Evolutionary conservation across 2,329 filamentous ascomycete genomes (phyloP).

Genomic region (Aspergillus pseudoviridinutans): DNA sequence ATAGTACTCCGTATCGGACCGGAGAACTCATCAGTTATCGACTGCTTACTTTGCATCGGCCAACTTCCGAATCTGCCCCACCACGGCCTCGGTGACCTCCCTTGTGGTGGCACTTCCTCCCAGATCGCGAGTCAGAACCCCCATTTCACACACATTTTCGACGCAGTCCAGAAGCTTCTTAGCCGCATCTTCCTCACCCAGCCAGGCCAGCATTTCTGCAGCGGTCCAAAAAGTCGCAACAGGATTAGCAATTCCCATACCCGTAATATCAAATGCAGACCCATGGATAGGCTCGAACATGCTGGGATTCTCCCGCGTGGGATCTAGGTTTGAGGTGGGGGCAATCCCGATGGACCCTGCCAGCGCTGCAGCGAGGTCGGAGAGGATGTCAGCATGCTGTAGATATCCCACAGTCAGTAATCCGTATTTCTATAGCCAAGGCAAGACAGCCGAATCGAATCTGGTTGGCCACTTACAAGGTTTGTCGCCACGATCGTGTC

Average conservation of each 20-base stretch:
- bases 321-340: slow-evolving; percentile 65
- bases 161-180: slow-evolving; percentile 56
- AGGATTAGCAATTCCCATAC: slow-evolving; percentile 58
- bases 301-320: slow-evolving; percentile 56
- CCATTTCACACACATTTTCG: slow-evolving; percentile 56
- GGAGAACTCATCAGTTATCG: too few species aligned
- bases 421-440: neutral
- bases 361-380: slow-evolving; percentile 65
- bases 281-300: slow-evolving; percentile 64
- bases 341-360: slow-evolving; percentile 70
- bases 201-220: slow-evolving; percentile 63
- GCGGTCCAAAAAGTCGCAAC: slow-evolving; percentile 67
- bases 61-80: slow-evolving; percentile 48
- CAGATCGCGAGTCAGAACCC: slow-evolving; percentile 57
- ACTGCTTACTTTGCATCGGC: slow-evolving; percentile 1
- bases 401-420: slow-evolving; percentile 6
- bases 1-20: too few species aligned
- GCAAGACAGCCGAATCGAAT: neutral
- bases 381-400: slow-evolving; percentile 61
- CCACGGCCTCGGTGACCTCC: slow-evolving; percentile 57
- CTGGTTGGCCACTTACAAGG: slow-evolving; percentile 31
- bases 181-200: slow-evolving; percentile 57
- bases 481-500: slow-evolving; percentile 65
- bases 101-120: slow-evolving; percentile 55
- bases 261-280: slow-evolving; percentile 61